phyloP scores from a whole-genome alignment of 257 asterid genomes.

The Solanum etuberosum region DNA sequence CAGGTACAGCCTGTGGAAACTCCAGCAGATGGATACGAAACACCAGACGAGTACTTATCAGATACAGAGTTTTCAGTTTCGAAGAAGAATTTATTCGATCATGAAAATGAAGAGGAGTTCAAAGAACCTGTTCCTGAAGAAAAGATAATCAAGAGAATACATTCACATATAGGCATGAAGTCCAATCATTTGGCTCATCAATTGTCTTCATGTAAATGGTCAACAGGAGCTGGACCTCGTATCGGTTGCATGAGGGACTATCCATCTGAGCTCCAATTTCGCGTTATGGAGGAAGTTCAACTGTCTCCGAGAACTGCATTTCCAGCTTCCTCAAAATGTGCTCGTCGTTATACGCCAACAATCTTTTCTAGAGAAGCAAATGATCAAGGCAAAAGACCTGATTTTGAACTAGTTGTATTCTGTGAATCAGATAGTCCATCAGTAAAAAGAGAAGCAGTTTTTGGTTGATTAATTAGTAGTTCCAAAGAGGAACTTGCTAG shows the following conservation, averaged over 20 bases:
- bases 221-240: constrained; percentile 89
- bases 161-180: constrained; percentile 50
- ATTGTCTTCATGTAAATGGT: constrained; percentile 56
- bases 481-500: background rate
- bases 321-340: constrained; percentile 25
- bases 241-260: constrained; percentile 86
- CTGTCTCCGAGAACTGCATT: constrained; percentile 48
- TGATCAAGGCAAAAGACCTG: background rate
- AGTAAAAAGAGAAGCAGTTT: background rate
- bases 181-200: constrained; percentile 71
- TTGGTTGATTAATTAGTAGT: background rate
- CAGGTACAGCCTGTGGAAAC: constrained; percentile 8
- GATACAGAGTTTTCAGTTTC: constrained; percentile 47
- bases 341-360: background rate
- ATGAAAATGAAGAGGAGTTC: constrained; percentile 17
- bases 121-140: constrained; percentile 47
- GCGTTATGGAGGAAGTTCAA: constrained; percentile 52
- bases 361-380: background rate
- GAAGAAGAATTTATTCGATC: constrained; percentile 44
- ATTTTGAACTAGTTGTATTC: background rate
- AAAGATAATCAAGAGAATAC: constrained; percentile 51
- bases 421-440: background rate
- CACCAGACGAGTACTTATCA: constrained; percentile 57
- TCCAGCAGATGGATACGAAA: constrained; percentile 55
- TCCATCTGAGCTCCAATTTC: constrained; percentile 66